Evolutionary conservation across 805 yeast genomes (phyloP).

Genomic region (Candida sakaeoensis): DNA sequence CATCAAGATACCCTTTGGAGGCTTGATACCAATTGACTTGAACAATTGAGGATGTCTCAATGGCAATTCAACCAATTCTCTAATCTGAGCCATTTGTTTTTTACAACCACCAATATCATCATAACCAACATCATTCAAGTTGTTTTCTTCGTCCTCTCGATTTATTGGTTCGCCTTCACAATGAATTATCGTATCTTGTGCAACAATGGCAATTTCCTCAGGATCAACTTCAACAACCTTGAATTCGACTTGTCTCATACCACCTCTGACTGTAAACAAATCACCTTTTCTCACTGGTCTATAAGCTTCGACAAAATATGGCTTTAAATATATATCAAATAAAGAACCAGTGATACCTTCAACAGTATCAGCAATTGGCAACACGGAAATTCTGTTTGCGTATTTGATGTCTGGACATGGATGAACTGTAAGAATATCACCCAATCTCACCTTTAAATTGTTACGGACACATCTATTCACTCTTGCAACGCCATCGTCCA

Average conservation of each 20-base stretch:
- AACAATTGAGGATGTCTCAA: conserved; percentile 97
- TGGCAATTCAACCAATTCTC: conserved; percentile 97
- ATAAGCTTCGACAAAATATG: conserved; percentile 97
- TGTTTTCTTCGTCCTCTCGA: conserved; percentile 97
- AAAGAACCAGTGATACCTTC: conserved; percentile 97
- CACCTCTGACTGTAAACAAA: conserved; percentile 93
- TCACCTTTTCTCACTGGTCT: conserved; percentile 98
- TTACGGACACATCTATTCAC: conserved; percentile 94
- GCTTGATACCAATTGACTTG: conserved; percentile 97
- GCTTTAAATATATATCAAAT: conserved; percentile 94
- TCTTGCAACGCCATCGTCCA: conserved; percentile 93
- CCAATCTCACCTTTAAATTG: conserved; percentile 89
- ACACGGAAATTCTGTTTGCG: conserved; percentile 88
- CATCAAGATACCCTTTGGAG: conserved; percentile 97
- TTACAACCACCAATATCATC: conserved; percentile 99
- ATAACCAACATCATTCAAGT: conserved; percentile 94
- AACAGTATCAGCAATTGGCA: conserved; percentile 97
- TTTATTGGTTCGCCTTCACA: conserved; percentile 99
- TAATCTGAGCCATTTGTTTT: conserved; percentile 98
- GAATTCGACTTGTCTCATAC: conserved; percentile 99
- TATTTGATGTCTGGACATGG: conserved; percentile 98
- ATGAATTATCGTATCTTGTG: conserved; percentile 97
- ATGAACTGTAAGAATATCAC: conserved; percentile 86
- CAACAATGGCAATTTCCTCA: conserved; percentile 93
- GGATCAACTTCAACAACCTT: conserved; percentile 98